phyloP scores from a whole-genome alignment of 148 eudicot species.

The Beta vulgaris region DNA sequence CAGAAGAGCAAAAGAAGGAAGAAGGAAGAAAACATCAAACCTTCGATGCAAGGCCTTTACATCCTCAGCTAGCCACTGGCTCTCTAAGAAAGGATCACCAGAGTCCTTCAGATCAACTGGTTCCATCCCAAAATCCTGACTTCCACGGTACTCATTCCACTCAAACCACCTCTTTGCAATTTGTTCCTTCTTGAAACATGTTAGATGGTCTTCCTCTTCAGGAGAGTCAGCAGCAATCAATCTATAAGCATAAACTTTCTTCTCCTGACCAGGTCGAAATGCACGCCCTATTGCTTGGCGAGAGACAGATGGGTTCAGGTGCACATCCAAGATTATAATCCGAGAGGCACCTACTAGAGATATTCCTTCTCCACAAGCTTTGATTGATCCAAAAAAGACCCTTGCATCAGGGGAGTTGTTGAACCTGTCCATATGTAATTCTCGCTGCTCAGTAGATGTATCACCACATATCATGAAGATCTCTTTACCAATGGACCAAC shows the following conservation, averaged over 20 bases:
- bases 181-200: constrained; percentile 76
- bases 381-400: constrained; percentile 88
- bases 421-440: constrained; percentile 67
- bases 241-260: constrained; percentile 64
- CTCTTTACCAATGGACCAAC: constrained; percentile 61
- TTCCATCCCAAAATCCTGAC: constrained; percentile 53
- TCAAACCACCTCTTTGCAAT: constrained; percentile 96
- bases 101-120: constrained; percentile 45
- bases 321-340: constrained; percentile 78
- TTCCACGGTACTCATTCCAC: constrained; percentile 61
- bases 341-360: constrained; percentile 96
- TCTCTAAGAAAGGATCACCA: constrained; percentile 70
- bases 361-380: constrained; percentile 95
- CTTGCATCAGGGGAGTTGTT: constrained; percentile 70
- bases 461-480: constrained; percentile 76
- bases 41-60: constrained; percentile 56
- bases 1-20: neutral
- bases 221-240: constrained; percentile 77
- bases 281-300: constrained; percentile 98
- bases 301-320: constrained; percentile 79
- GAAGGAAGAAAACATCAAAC: constrained; percentile 29
- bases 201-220: constrained; percentile 74
- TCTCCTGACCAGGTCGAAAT: constrained; percentile 82
- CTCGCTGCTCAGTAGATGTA: constrained; percentile 52
- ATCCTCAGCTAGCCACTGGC: constrained; percentile 48